Evolutionary conservation across 1,139 yeast genomes (phyloP).

Genomic region (Saccharomyces pastorianus): DNA sequence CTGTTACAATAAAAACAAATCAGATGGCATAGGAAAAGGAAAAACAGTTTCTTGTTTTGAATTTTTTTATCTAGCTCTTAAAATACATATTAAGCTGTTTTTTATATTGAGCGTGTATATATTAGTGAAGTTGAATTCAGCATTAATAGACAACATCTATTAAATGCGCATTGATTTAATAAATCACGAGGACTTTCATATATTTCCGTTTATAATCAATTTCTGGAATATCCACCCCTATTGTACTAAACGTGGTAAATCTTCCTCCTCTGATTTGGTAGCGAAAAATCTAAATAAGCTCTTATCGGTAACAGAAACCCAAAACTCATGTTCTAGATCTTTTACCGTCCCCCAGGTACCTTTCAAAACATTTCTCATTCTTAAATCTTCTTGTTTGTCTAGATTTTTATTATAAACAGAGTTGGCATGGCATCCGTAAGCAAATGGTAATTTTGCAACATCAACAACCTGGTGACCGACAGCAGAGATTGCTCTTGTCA

Average conservation of each 20-base stretch:
- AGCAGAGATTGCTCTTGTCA: conserved; percentile 30
- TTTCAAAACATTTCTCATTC: conserved; percentile 19
- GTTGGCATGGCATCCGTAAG: conserved; percentile 28
- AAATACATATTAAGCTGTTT: background rate
- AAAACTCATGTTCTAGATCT: conserved; percentile 20
- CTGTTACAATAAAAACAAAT: too few species aligned
- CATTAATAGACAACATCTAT: background rate
- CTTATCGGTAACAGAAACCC: background rate
- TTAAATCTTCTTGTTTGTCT: conserved; percentile 25
- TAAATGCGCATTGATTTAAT: background rate
- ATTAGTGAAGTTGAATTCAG: background rate
- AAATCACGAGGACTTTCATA: too few species aligned
- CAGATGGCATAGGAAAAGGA: too few species aligned
- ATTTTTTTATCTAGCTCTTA: background rate
- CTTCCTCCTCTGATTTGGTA: background rate
- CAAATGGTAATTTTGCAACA: conserved; percentile 27
- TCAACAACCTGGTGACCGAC: conserved; percentile 16
- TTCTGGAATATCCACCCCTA: background rate
- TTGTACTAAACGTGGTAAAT: background rate
- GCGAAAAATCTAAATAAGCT: background rate
- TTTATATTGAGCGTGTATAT: background rate
- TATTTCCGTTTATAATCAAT: background rate
- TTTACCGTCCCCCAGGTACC: conserved; percentile 26
- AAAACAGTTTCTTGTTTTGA: too few species aligned
- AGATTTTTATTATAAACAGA: conserved; percentile 30